Base-by-base conservation (phyloP, 2,329 filamentous ascomycete genomes). In the Fusarium foetens region DNA sequence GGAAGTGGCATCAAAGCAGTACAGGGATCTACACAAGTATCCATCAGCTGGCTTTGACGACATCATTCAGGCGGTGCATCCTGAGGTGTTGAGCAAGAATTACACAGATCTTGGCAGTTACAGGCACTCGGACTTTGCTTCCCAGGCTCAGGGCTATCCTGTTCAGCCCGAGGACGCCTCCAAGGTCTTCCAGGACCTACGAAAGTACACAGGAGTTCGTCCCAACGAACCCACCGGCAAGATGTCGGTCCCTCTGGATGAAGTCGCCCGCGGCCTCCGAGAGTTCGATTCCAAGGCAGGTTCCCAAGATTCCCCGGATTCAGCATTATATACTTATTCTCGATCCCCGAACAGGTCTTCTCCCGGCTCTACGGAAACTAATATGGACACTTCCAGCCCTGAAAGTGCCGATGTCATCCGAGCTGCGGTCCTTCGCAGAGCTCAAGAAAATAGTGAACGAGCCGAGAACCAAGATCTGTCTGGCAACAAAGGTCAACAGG, bases 81-180 rank as follows among this genome's bases (percentile, higher is more conserved):
- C 82, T 14, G 82, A 83, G 66, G 81, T 83, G 65, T 68, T 78
- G 48, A 80, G 80, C 31, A 84, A 83, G 61, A 70, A 77, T 10
- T 83, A 85, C 46, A 76, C 79, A 13, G 85, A 87, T 59, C 78
- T 86, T 54, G 77, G 79, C 58, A 78, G 81, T 61, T 86, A 87
- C 68, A 73, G 75, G n/a, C 75, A 76, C 4, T 70, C 72, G 25
- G 66, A 68, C 8, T 80, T 82, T 55, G 79, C 79, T 41, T 75
- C 76, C 12, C 70, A 75, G 36, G 74, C 63, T 49, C 65, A 73
- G 33, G 71, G 74, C 12, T 76, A 79, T 35, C 79, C 78, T 5
- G 67, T 69, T 21, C 74, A 81, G 36, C 78, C 81, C 3, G 81
- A 83, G 68, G 80, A 83, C 66, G 76, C 75, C 10, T 75, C 79